phyloP scores from a whole-genome alignment of 192 early-diverging fungal species.

The Dispira parvispora region DNA sequence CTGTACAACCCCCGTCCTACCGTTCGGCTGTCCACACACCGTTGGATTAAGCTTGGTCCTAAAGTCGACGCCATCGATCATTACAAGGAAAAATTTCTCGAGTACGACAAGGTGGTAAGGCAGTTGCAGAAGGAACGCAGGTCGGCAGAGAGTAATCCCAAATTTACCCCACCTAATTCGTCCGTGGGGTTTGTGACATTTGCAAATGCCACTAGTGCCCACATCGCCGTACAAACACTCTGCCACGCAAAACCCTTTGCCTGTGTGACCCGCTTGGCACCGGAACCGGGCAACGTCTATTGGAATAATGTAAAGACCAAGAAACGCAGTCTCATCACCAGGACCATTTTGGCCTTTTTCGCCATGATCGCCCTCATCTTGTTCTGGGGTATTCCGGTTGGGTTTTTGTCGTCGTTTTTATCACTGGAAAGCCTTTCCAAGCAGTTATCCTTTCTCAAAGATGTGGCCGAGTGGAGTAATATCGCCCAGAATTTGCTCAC shows the following conservation, averaged over 20 bases:
- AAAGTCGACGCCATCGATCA: conserved; percentile 51
- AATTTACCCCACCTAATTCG: conserved; percentile 16
- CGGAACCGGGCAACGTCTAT: conserved; percentile 58
- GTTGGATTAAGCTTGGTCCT: conserved; percentile 31
- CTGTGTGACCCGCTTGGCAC: conserved; percentile 41
- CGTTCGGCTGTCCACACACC: conserved; percentile 17
- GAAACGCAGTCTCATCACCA: conserved; percentile 29
- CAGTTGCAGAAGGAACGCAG: conserved; percentile 27
- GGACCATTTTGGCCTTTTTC: conserved; percentile 31
- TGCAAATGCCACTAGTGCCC: conserved; percentile 48
- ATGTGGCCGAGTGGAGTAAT: conserved; percentile 28
- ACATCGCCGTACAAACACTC: conserved; percentile 45
- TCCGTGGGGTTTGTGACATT: conserved; percentile 69
- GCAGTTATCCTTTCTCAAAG: conserved; percentile 38
- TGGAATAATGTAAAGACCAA: conserved; percentile 60
- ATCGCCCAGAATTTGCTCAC: conserved; percentile 42
- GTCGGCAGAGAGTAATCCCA: not conserved
- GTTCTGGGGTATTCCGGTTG: conserved; percentile 60
- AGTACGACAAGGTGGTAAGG: conserved; percentile 31
- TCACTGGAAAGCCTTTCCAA: conserved; percentile 37
- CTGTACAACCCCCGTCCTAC: conserved; percentile 18
- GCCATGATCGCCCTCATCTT: conserved; percentile 48
- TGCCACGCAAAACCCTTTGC: conserved; percentile 45
- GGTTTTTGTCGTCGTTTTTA: conserved; percentile 44
- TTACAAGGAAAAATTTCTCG: conserved; percentile 32